Conservation (phyloP, 1,284 basidiomycete species). For the Fomitopsis pinicola region DNA sequence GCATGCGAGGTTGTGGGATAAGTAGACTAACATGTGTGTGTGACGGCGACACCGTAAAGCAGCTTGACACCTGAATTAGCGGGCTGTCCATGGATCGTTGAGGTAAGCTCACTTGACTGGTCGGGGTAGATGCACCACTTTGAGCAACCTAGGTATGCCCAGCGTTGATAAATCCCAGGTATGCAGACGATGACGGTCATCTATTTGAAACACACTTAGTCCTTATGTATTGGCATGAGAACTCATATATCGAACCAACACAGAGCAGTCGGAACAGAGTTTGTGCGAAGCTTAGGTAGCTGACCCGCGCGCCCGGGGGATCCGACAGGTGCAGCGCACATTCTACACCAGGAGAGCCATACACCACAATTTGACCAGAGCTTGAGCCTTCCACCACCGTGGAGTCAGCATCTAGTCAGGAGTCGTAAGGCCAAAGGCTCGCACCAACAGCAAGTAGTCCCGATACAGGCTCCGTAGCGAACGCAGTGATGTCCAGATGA, state of each 20-base stretch:
- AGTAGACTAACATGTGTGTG: constrained; percentile 66
- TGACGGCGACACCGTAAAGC: constrained; percentile 63
- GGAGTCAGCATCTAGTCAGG: background rate
- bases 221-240: background rate
- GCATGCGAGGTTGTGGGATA: background rate
- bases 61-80: constrained; percentile 32
- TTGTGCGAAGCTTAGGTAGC: constrained; percentile 60
- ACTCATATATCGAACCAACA: constrained; percentile 46
- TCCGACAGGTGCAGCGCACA: constrained; percentile 48
- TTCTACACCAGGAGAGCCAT: constrained; percentile 64
- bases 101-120: constrained; percentile 37
- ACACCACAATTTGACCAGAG: constrained; percentile 55
- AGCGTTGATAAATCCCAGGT: constrained; percentile 62
- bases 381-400: constrained; percentile 44
- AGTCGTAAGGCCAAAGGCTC: constrained; percentile 7
- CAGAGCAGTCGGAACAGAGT: constrained; percentile 56
- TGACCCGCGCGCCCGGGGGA: constrained; percentile 38
- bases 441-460: constrained; percentile 70
- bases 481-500: constrained; percentile 51
- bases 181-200: constrained; percentile 61
- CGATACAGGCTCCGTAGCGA: constrained; percentile 70
- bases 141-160: constrained; percentile 51
- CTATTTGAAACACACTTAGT: constrained; percentile 31
- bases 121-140: constrained; percentile 47
- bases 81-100: background rate